Conservation (phyloP, 2,329 filamentous ascomycete genomes). For the Domatiomyces globalis region DNA sequence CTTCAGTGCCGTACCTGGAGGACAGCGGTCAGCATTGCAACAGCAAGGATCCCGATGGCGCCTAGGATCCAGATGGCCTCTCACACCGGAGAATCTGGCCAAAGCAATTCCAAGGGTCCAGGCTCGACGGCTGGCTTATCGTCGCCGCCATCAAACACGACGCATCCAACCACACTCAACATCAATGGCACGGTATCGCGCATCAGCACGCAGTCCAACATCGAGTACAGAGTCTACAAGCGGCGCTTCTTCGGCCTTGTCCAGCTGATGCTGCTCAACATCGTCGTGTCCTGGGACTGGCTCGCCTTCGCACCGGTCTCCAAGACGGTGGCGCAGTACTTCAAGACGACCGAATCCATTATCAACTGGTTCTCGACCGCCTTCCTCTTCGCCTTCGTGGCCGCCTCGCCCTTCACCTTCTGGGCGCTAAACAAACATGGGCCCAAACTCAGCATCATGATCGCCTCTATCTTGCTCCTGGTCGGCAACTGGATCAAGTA, state of each 20-base stretch:
- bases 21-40: too few relatives aligned
- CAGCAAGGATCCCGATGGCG: too few relatives aligned
- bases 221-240: constrained; percentile 53
- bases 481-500: constrained; percentile 86
- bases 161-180: background rate
- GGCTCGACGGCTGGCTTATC: background rate
- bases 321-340: constrained; percentile 58
- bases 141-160: background rate
- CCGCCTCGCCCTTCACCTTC: constrained; percentile 59
- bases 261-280: constrained; percentile 75
- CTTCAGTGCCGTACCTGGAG: too few relatives aligned
- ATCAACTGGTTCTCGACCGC: constrained; percentile 90
- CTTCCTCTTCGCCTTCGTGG: constrained; percentile 73
- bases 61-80: too few relatives aligned
- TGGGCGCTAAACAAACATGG: constrained; percentile 63
- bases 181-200: constrained; percentile 10
- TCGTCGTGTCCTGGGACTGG: constrained; percentile 95
- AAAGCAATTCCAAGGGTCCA: too few relatives aligned
- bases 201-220: constrained; percentile 9
- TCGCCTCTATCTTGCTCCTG: constrained; percentile 57
- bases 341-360: constrained; percentile 54
- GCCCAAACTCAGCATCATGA: constrained; percentile 57
- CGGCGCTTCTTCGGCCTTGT: constrained; percentile 76
- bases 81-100: too few relatives aligned
- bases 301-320: constrained; percentile 81